These are phyloP conservation scores for Yamadazyma philogaea DNA, from an alignment of 805 yeast species.

Conservation along the genomic window DNA sequence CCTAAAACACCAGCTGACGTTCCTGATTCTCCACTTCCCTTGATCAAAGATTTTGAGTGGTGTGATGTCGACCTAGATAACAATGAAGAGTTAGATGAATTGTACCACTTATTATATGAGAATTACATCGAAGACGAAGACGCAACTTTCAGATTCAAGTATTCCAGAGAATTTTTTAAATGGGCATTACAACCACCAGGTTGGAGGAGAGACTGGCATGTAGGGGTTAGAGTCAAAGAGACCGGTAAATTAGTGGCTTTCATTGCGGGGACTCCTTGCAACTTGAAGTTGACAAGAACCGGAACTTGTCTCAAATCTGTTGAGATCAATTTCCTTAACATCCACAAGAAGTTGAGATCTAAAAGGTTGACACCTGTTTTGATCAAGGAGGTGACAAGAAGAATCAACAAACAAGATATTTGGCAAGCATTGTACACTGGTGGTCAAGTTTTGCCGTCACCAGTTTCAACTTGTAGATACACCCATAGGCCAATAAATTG, in stretches of 20 bases:
- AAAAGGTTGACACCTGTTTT: conserved; percentile 92
- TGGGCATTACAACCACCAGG: conserved; percentile 98
- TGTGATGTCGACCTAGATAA: conserved; percentile 62
- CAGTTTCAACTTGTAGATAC: conserved; percentile 82
- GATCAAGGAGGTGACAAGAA: conserved; percentile 89
- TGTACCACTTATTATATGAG: conserved; percentile 75
- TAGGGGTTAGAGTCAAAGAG: conserved; percentile 83
- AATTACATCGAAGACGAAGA: conserved; percentile 95
- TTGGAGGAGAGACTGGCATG: conserved; percentile 83
- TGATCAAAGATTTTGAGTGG: conserved; percentile 87
- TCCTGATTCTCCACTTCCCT: conserved; percentile 64
- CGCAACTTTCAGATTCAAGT: conserved; percentile 87
- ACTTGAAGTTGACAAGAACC: conserved; percentile 54
- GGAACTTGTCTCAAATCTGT: conserved; percentile 55
- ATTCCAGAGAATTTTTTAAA: conserved; percentile 73
- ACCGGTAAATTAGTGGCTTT: conserved; percentile 84
- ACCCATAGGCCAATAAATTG: conserved; percentile 93
- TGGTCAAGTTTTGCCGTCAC: conserved; percentile 89
- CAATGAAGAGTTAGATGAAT: conserved; percentile 62
- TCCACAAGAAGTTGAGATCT: conserved; percentile 90
- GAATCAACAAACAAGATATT: conserved; percentile 77
- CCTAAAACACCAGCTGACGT: conserved; percentile 69
- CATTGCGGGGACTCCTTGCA: conserved; percentile 85
- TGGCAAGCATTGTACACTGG: conserved; percentile 98
- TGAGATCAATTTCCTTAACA: conserved; percentile 90